These are phyloP conservation scores for Albophoma yamanashiensis DNA, from an alignment of 2,329 filamentous ascomycete genomes.

Conservation along the genomic window DNA sequence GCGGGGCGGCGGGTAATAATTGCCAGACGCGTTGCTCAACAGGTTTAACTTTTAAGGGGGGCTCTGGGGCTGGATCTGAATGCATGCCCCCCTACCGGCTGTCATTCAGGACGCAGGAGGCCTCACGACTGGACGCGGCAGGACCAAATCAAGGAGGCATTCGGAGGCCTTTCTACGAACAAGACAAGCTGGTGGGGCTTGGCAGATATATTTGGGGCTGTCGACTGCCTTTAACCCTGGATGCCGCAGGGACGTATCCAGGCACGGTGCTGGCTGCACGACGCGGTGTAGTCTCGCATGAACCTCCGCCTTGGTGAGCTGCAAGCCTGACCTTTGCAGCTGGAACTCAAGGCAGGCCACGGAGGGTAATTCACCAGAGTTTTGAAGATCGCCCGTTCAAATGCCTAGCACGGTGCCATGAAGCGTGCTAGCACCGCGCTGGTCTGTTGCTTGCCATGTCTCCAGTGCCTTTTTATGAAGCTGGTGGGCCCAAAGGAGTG, in stretches of 20 bases:
- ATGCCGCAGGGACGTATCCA: not conserved
- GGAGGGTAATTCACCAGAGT: not conserved
- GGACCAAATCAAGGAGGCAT: not conserved
- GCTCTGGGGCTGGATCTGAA: not conserved
- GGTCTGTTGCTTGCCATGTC: not conserved
- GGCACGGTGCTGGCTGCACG: not conserved
- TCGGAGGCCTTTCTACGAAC: not conserved
- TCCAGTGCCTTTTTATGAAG: not conserved
- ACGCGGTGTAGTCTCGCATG: not conserved
- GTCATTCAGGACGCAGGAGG: not conserved
- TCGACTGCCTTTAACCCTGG: too few relatives aligned
- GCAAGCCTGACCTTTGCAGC: not conserved
- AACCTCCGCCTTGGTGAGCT: not conserved
- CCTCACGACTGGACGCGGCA: not conserved
- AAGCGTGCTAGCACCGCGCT: not conserved
- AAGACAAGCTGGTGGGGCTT: not conserved
- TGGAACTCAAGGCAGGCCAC: not conserved
- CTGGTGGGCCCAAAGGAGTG: not conserved
- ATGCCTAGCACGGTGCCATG: not conserved
- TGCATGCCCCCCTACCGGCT: not conserved
- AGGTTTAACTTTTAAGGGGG: not conserved
- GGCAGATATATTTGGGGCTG: not conserved
- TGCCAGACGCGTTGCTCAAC: not conserved
- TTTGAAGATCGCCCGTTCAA: not conserved
- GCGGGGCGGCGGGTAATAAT: not conserved